Evolutionary conservation across 768 basidiomycete genomes (phyloP), one percentile per base, ranked within the genome.

Genomic region (Holtermanniella nyarrowii): DNA sequence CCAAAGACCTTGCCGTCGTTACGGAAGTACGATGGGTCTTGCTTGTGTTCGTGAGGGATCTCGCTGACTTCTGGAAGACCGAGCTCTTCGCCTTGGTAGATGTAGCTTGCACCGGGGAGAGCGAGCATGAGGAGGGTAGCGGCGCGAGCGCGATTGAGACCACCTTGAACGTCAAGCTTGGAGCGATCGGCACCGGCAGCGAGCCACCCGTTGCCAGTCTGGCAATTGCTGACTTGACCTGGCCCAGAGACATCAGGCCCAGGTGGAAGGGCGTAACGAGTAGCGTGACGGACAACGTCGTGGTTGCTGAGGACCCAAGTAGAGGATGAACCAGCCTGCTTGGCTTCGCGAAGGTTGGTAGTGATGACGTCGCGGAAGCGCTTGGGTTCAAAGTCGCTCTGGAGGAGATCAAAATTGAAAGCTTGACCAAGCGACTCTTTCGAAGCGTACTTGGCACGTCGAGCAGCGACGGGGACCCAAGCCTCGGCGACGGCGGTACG

Each of bases 11-110:
- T 26, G 22, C 62, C 65, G 12, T 60, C 44, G 22, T 48, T 61
- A 2, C 60, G 53, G 54, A 54, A 52, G 51, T 61, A 66, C 7
- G 53, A 58, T 25, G 65, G 65, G 44, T 66, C 65, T 58, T 66
- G 65, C 26, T 60, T 37, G 18, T 59, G 42, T 7, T 39, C 24
- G 24, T 50, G 41, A 16, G 53, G 39, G 42, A 66, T 66, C 21
- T 63, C 60, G n/a, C 51, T 49, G 13, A 66, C 61, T 53, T 66
- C 65, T 14, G 49, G 59, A 13, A 66, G 46, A 25, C 65, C 65
- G 26, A 66, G 55, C 47, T 66, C 65, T 50, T 66, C 65, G 13
- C 65, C 65, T 46, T 66, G 64, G 50, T 66, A 66, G 18, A 66
- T 41, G 43, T 66, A 66, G 3, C 62, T 54, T 20, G 62, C 63